Conservation (phyloP, 1,139 yeast species). For the Spathaspora sp. region DNA sequence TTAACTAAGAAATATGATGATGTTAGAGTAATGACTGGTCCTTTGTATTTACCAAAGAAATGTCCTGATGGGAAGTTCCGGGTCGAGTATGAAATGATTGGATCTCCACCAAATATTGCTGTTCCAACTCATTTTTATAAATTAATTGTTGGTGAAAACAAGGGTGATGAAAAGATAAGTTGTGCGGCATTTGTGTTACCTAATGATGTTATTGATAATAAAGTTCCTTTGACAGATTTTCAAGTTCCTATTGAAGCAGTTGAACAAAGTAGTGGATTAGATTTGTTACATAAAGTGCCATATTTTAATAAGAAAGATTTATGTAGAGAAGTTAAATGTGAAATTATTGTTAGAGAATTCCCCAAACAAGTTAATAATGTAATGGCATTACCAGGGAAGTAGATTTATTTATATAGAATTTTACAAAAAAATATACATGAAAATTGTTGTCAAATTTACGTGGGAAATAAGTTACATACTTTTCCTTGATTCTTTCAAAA, state of each 20-base stretch:
- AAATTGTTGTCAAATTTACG: too few relatives aligned
- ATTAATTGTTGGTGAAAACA: conserved; percentile 76
- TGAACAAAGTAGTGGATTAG: conserved; percentile 84
- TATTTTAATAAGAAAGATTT: conserved; percentile 58
- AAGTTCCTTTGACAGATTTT: conserved; percentile 67
- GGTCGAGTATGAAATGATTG: conserved; percentile 89
- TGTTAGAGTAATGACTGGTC: conserved; percentile 91
- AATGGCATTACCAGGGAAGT: conserved; percentile 16
- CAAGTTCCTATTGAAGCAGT: conserved; percentile 89
- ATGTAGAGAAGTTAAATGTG: conserved; percentile 80
- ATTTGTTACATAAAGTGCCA: conserved; percentile 71
- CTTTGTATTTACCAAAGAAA: conserved; percentile 80
- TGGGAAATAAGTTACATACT: too few relatives aligned
- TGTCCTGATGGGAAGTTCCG: conserved; percentile 66
- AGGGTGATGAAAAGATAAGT: conserved; percentile 52
- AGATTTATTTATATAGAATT: too few relatives aligned
- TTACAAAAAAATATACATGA: too few relatives aligned
- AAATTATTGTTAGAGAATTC: conserved; percentile 81
- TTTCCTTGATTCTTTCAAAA: too few relatives aligned
- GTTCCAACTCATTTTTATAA: conserved; percentile 98
- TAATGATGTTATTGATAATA: conserved; percentile 70
- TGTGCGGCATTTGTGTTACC: conserved; percentile 95
- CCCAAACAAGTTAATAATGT: conserved; percentile 43
- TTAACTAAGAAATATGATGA: conserved; percentile 65
- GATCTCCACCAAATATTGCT: conserved; percentile 94